Conservation (phyloP, 495 filamentous ascomycete species). For the Aspergillus carlsbadensis region DNA sequence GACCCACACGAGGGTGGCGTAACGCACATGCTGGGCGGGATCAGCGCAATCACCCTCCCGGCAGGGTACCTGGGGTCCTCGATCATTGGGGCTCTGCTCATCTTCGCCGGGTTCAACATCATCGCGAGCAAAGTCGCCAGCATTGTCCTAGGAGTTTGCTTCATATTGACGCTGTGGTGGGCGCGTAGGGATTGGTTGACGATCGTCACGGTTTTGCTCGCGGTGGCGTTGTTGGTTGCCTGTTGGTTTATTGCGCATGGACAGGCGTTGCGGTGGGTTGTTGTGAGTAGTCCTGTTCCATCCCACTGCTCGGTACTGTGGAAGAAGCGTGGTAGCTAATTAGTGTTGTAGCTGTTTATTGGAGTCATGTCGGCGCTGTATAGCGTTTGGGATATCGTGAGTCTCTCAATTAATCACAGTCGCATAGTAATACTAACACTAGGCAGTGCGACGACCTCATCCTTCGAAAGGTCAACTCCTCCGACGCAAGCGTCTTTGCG, state of each 20-base stretch:
- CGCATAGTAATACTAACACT: background rate
- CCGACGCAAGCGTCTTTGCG: slow-evolving; percentile 79
- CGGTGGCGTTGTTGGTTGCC: slow-evolving; percentile 67
- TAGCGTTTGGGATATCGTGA: slow-evolving; percentile 81
- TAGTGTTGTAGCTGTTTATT: slow-evolving; percentile 59
- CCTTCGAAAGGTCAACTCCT: slow-evolving; percentile 75
- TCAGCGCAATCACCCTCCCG: slow-evolving; percentile 68
- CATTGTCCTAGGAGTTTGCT: slow-evolving; percentile 68
- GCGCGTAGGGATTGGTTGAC: slow-evolving; percentile 75
- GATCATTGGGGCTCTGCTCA: slow-evolving; percentile 73
- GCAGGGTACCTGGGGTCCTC: slow-evolving; percentile 76
- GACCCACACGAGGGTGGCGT: slow-evolving; percentile 73
- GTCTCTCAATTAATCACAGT: slow-evolving; percentile 17
- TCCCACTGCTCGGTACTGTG: background rate
- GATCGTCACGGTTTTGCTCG: slow-evolving; percentile 63
- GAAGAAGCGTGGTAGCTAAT: background rate
- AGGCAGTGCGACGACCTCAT: slow-evolving; percentile 76
- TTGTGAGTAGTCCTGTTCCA: slow-evolving; percentile 40
- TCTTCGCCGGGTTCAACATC: slow-evolving; percentile 78
- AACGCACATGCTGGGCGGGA: slow-evolving; percentile 77
- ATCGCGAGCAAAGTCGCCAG: slow-evolving; percentile 76
- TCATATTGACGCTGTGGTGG: slow-evolving; percentile 78
- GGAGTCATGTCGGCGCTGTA: slow-evolving; percentile 78
- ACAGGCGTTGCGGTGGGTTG: slow-evolving; percentile 69
- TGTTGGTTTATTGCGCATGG: slow-evolving; percentile 81